A percentile compares a stretch with the other conserved stretches of the same genome.
phyloP scores from a whole-genome alignment of 2,329 filamentous ascomycete species.

The Westerdykella ornata region DNA sequence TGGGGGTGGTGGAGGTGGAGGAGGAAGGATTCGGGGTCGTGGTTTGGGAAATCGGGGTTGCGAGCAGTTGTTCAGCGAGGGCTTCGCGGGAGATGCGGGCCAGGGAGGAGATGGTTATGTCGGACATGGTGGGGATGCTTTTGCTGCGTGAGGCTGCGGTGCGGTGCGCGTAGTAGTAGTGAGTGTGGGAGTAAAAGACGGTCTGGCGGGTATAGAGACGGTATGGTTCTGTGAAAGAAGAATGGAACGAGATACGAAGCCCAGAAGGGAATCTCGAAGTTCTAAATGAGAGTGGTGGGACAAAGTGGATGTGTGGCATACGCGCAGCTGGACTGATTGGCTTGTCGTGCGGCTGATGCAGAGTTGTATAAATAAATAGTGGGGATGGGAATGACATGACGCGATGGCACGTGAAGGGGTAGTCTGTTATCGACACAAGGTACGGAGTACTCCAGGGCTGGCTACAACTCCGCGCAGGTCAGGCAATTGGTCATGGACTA shows the following conservation, averaged over 20 bases:
- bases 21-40: not conserved
- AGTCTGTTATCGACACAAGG: too few species aligned
- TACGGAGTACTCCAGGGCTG: too few species aligned
- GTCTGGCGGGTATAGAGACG: constrained; percentile 14
- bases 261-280: not conserved
- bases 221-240: constrained; percentile 15
- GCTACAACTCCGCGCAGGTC: too few species aligned
- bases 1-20: constrained; percentile 10
- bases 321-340: not conserved
- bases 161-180: not conserved
- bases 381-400: not conserved
- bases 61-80: constrained; percentile 49
- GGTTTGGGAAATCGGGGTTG: constrained; percentile 11
- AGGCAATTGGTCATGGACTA: too few species aligned
- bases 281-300: not conserved
- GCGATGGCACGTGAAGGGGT: not conserved
- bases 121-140: constrained; percentile 37
- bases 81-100: constrained; percentile 59
- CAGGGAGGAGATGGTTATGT: constrained; percentile 56
- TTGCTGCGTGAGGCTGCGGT: constrained; percentile 1
- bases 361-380: too few species aligned
- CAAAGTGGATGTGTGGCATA: not conserved
- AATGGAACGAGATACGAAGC: not conserved
- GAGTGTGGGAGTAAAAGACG: constrained; percentile 2
- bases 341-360: constrained; percentile 1